These are phyloP conservation scores for Suhomyces emberorum DNA, from an alignment of 805 yeast species.

Conservation along the genomic window DNA sequence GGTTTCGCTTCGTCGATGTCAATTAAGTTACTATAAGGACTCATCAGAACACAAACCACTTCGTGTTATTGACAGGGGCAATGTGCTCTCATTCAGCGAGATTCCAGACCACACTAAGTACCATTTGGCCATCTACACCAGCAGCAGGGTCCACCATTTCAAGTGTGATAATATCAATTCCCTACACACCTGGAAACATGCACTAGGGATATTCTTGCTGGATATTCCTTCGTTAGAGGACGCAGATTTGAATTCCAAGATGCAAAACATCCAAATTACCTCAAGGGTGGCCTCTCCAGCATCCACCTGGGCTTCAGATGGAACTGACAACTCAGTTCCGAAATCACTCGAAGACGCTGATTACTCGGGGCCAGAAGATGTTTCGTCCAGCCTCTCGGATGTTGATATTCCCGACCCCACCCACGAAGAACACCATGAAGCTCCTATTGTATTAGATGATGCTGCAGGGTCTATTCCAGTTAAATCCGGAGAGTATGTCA, in stretches of 20 bases:
- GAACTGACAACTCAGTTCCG: too few species aligned
- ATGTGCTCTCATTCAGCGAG: slow-evolving; percentile 16
- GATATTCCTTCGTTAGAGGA: too few species aligned
- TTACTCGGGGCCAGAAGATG: slow-evolving; percentile 8
- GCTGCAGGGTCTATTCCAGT: too few species aligned
- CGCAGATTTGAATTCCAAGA: too few species aligned
- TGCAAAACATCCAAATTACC: too few species aligned
- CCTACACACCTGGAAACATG: slow-evolving; percentile 16
- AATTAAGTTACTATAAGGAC: slow-evolving; percentile 39
- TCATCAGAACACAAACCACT: slow-evolving; percentile 35
- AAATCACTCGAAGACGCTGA: too few species aligned
- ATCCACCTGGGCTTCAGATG: too few species aligned
- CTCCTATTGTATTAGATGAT: too few species aligned
- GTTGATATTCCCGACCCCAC: too few species aligned
- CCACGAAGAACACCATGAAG: slow-evolving; percentile 6
- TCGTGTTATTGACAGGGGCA: slow-evolving; percentile 25
- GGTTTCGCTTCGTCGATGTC: slow-evolving; percentile 38
- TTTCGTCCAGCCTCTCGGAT: too few species aligned
- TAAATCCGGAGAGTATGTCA: slow-evolving; percentile 16
- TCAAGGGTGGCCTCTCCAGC: too few species aligned
- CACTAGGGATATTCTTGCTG: slow-evolving; percentile 8
- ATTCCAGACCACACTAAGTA: slow-evolving; percentile 13
- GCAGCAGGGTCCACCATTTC: slow-evolving; percentile 20
- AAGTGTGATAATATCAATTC: slow-evolving; percentile 9
- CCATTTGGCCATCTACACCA: slow-evolving; percentile 24